Evolutionary conservation across 495 filamentous ascomycete species (phyloP).

Genomic region (Talaromyces proteolyticus): DNA sequence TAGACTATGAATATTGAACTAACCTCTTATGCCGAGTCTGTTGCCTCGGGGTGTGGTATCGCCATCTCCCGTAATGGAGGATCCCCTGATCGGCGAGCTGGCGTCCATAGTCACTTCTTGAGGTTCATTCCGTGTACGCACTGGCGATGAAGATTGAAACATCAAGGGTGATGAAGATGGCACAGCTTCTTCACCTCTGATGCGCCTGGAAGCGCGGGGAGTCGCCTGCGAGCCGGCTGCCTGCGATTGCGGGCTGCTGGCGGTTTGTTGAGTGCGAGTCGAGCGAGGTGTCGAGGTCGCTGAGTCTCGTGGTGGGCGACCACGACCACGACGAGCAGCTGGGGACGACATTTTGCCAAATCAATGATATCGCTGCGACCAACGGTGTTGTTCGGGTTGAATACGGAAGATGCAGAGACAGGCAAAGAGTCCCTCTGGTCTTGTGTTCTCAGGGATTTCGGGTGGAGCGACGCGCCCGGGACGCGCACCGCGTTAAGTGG

Average conservation of each 20-base stretch:
- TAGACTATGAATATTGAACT: too few relatives aligned
- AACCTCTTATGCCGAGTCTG: constrained; percentile 58
- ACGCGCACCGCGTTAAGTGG: constrained; percentile 36
- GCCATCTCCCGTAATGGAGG: constrained; percentile 49
- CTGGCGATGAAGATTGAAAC: constrained; percentile 71
- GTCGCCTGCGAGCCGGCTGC: constrained; percentile 22
- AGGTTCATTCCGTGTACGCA: constrained; percentile 47
- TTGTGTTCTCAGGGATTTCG: not conserved
- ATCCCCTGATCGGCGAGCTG: constrained; percentile 63
- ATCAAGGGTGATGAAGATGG: constrained; percentile 76
- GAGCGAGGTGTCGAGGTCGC: constrained; percentile 37
- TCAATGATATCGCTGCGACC: too few relatives aligned
- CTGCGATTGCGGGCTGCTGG: constrained; percentile 15
- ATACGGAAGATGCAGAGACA: not conserved
- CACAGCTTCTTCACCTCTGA: constrained; percentile 28
- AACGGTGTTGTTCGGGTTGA: too few relatives aligned
- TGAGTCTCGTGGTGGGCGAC: constrained; percentile 35
- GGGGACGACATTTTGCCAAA: constrained; percentile 56
- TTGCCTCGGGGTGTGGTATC: constrained; percentile 74
- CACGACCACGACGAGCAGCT: constrained; percentile 31
- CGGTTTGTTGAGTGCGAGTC: constrained; percentile 26
- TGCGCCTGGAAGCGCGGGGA: constrained; percentile 38
- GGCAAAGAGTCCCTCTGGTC: not conserved
- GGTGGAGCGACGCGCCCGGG: constrained; percentile 14
- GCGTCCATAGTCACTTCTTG: constrained; percentile 49